Percentiles rank a stretch among this genome's conserved stretches.
Conservation (phyloP, 2,329 filamentous ascomycete species). For the Colletotrichum tanaceti region DNA sequence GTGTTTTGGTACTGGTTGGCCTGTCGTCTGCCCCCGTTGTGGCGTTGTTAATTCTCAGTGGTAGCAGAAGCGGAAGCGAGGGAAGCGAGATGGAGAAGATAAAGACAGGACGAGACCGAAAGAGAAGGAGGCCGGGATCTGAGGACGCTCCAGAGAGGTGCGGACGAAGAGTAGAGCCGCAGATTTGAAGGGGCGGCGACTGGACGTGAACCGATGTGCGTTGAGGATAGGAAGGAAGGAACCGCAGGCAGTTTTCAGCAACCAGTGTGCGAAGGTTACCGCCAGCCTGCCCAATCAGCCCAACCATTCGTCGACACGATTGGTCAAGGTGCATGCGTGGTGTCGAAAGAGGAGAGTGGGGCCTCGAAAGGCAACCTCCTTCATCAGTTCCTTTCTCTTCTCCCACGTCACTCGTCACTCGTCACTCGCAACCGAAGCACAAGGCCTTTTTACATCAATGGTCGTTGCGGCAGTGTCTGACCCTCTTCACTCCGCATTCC, state of each 20-base stretch:
- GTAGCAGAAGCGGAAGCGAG: neutral
- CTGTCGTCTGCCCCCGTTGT: neutral
- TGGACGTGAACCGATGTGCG: conserved; percentile 3
- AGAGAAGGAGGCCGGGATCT: neutral
- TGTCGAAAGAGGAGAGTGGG: conserved; percentile 38
- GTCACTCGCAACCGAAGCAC: neutral
- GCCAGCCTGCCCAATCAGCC: neutral
- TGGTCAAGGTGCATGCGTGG: conserved; percentile 15
- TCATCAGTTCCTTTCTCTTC: neutral
- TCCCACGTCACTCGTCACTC: neutral
- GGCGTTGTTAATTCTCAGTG: neutral
- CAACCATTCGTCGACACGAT: conserved; percentile 1
- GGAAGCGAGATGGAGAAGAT: neutral
- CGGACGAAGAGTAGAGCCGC: neutral
- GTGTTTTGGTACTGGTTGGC: neutral
- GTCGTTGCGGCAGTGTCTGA: neutral
- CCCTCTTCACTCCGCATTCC: no score
- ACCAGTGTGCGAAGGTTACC: neutral
- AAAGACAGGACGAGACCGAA: neutral
- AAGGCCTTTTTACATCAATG: neutral
- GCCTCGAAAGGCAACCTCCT: conserved; percentile 7
- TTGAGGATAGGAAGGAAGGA: neutral
- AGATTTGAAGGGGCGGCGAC: conserved; percentile 3
- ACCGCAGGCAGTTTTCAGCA: no score
- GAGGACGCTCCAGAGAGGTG: neutral